Conservation (phyloP, 306 rosid genomes). For the Acacia confusa region DNA sequence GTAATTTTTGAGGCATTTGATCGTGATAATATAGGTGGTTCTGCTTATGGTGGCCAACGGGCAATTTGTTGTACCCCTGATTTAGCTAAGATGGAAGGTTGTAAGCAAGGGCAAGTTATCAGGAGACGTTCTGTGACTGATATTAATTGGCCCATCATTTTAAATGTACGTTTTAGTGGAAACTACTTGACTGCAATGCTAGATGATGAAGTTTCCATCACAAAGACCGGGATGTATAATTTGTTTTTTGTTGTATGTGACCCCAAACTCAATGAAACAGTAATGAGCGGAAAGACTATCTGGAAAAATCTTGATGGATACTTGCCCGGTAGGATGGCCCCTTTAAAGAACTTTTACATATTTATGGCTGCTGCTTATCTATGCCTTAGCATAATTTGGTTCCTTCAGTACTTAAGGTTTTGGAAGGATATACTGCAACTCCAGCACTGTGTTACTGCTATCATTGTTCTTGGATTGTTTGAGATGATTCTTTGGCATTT, state of each 20-base stretch:
- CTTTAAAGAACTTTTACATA: conserved; percentile 73
- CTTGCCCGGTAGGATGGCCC: conserved; percentile 96
- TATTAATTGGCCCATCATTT: conserved; percentile 72
- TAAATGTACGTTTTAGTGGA: conserved; percentile 58
- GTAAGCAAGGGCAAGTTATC: conserved; percentile 91
- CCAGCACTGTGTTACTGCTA: conserved; percentile 86
- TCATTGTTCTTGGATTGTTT: conserved; percentile 83
- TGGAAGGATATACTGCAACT: conserved; percentile 89
- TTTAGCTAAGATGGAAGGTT: conserved; percentile 86
- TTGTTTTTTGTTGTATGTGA: conserved; percentile 91
- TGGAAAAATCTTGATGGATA: conserved; percentile 94
- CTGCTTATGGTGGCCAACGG: conserved; percentile 96
- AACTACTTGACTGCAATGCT: conserved; percentile 40
- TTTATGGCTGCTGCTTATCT: conserved; percentile 71
- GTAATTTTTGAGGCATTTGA: conserved; percentile 91
- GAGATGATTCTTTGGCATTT: conserved; percentile 98
- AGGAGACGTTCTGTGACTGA: conserved; percentile 75
- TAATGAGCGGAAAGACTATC: conserved; percentile 80
- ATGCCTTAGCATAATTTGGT: conserved; percentile 69
- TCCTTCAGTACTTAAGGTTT: conserved; percentile 86
- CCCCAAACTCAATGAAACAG: conserved; percentile 77
- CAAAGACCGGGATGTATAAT: conserved; percentile 93
- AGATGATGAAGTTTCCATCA: conserved; percentile 51
- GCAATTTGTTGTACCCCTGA: conserved; percentile 92
- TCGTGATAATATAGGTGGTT: conserved; percentile 90